A percentile compares a stretch with the other conserved stretches of the same genome.
Conservation (phyloP, 2,329 filamentous ascomycete species). For the Hypoxylon sp. region DNA sequence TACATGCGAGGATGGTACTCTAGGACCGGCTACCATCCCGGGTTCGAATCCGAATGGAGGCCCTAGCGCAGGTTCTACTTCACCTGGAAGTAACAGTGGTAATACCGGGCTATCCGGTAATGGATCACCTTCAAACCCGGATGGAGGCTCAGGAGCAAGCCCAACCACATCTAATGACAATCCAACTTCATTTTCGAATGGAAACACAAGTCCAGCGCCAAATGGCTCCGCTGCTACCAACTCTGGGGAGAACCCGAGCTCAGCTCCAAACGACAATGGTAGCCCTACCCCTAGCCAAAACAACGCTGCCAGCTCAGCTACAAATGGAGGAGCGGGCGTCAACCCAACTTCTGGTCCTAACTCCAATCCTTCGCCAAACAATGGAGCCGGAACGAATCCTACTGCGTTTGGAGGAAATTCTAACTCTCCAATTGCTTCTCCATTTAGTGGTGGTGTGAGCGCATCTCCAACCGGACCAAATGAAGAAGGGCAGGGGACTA, state of each 20-base stretch:
- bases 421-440: constrained; percentile 6
- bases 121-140: constrained; percentile 18
- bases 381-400: neutral
- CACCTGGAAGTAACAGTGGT: constrained; percentile 9
- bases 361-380: constrained; percentile 7
- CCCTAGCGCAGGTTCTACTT: constrained; percentile 20
- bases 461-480: constrained; percentile 25
- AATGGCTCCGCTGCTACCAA: constrained; percentile 10
- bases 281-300: constrained; percentile 2
- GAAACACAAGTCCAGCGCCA: constrained; percentile 13
- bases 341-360: constrained; percentile 7
- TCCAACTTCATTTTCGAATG: constrained; percentile 13
- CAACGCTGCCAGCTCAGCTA: constrained; percentile 4
- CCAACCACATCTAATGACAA: constrained; percentile 12
- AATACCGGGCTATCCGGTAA: constrained; percentile 13
- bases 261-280: constrained; percentile 8
- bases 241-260: constrained; percentile 17
- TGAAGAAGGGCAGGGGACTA: neutral
- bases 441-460: constrained; percentile 9
- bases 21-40: constrained; percentile 32
- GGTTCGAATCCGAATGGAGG: constrained; percentile 21
- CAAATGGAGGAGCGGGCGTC: constrained; percentile 20
- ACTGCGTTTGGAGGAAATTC: constrained; percentile 18
- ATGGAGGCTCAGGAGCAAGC: constrained; percentile 13
- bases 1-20: constrained; percentile 27